These are phyloP conservation scores for Athelia psychrophila DNA, from an alignment of 1,284 basidiomycete species.

Conservation along the genomic window DNA sequence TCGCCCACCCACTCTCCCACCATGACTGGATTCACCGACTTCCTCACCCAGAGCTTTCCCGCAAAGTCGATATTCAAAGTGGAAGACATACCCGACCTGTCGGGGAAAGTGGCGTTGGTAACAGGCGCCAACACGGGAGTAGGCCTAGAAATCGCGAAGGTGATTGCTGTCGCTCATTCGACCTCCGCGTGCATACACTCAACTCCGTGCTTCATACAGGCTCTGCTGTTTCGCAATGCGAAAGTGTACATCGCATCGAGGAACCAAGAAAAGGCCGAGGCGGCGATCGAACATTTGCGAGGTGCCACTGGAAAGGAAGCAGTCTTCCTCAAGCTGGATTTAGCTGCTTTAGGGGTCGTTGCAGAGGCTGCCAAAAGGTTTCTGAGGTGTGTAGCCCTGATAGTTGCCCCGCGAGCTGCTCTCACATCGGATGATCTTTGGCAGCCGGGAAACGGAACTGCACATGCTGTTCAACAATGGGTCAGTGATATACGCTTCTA, in stretches of 20 bases:
- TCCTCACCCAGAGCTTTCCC: neutral
- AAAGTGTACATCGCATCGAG: conserved; percentile 53
- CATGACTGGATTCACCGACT: too few species aligned
- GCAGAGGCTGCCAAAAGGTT: conserved; percentile 40
- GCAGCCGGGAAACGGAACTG: conserved; percentile 34
- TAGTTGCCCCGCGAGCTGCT: neutral
- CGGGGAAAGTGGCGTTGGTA: conserved; percentile 36
- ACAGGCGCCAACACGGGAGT: conserved; percentile 44
- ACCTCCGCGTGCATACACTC: too few species aligned
- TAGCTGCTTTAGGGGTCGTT: conserved; percentile 41
- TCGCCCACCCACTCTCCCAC: too few species aligned
- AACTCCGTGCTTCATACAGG: conserved; percentile 17
- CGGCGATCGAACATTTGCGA: conserved; percentile 44
- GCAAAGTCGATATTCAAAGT: conserved; percentile 20
- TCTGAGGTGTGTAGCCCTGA: neutral
- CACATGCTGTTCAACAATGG: conserved; percentile 45
- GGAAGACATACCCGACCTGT: conserved; percentile 30
- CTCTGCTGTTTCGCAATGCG: conserved; percentile 41
- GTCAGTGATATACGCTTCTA: conserved; percentile 22
- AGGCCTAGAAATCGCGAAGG: conserved; percentile 33
- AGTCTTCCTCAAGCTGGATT: conserved; percentile 41
- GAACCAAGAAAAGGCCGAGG: conserved; percentile 33
- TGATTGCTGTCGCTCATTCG: conserved; percentile 5
- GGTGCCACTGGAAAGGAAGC: conserved; percentile 32
- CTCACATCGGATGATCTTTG: neutral